phyloP scores from a whole-genome alignment of 768 basidiomycete genomes.

The Lactarius hengduanensis region DNA sequence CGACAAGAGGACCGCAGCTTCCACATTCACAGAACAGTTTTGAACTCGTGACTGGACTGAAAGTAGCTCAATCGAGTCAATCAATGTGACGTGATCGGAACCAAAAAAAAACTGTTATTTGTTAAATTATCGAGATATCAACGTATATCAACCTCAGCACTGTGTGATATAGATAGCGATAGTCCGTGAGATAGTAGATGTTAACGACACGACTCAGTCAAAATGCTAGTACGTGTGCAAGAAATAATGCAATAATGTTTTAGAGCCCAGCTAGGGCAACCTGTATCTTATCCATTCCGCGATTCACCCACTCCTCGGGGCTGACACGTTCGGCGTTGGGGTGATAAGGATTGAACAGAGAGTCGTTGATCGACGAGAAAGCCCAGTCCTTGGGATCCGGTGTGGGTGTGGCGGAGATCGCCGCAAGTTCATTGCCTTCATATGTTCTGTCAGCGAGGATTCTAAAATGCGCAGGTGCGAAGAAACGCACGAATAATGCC shows the following conservation, averaged over 20 bases:
- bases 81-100: constrained; percentile 14
- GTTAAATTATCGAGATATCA: not conserved
- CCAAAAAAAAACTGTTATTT: not conserved
- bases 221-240: not conserved
- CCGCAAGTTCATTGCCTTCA: constrained; percentile 57
- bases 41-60: not conserved
- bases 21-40: constrained; percentile 6
- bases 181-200: not conserved
- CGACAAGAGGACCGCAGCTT: constrained; percentile 14
- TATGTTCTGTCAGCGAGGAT: constrained; percentile 11
- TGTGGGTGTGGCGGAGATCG: constrained; percentile 57
- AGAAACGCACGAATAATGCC: constrained; percentile 57
- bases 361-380: constrained; percentile 58
- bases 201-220: not conserved
- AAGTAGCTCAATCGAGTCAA: constrained; percentile 6
- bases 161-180: not conserved
- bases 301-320: constrained; percentile 57
- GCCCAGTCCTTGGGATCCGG: constrained; percentile 62
- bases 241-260: not conserved
- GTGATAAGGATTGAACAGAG: constrained; percentile 44
- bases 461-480: not conserved
- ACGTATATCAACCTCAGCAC: no score
- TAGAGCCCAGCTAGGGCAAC: constrained; percentile 29
- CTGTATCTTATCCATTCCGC: constrained; percentile 49
- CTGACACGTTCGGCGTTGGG: constrained; percentile 43